Base-by-base conservation (phyloP, 1,284 basidiomycete genomes). In the Rhodotorula sp. region DNA sequence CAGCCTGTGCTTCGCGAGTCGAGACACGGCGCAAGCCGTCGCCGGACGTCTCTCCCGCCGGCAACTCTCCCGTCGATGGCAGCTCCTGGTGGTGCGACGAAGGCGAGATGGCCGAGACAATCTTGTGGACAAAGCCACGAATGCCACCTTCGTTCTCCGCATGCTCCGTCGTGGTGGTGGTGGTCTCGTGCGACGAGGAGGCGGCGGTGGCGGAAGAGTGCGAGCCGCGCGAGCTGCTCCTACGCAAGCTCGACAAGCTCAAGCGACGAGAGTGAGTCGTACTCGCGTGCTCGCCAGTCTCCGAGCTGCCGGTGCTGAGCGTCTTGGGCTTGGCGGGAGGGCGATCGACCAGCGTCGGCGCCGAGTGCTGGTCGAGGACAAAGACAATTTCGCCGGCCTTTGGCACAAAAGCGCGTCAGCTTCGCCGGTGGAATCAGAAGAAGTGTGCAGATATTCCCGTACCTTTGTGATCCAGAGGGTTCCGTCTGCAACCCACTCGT, bases 391-490 rank as follows among this genome's bases (percentile, higher is more conserved):
- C 50, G 21, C 31, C 23, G 38, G 45, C 28, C 69, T 71, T 62
- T 18, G 8, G 23, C 3, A 16, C 19, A 23, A 47, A 49, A 21
- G 10, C 2, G 19, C 3, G 45, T 28, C 45, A 28, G 31, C 45
- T 19, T 31, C 49, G 18, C 3, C 2, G 18, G 8, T 8, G 47
- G n/a, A 21, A 6, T 18, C 16, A 23, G 23, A 23, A 59, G 14
- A 15, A 60, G 18, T 31, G 23, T 26, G 45, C 16, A 3, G 3
- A 3, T 4, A 14, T 2, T 2, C 3, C 10, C 66, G 15, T 10
- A 70, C 72, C 60, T 66, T 70, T 5, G 64, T 64, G 47, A 68
- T 28, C 72, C 72, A 73, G 23, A 73, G 58, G 15, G 21, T n/a
- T 0, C 72, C 72, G 10, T 60, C 66, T 19, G 70, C 63, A 19